phyloP scores from a whole-genome alignment of 2,329 filamentous ascomycete genomes.

The Celoporthe dispersa region DNA sequence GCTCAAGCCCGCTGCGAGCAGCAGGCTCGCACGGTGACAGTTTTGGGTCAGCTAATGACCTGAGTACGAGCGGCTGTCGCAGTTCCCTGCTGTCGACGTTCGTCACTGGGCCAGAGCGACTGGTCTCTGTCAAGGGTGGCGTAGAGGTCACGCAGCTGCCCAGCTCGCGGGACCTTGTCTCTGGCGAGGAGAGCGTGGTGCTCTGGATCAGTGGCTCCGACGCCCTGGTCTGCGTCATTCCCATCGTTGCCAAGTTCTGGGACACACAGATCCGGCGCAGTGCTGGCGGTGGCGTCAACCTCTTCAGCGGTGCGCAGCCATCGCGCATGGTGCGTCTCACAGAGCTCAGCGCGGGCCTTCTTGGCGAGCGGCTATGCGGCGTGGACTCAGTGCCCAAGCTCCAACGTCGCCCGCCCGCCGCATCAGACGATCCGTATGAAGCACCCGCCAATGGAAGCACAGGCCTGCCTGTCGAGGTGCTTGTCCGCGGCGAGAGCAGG shows the following conservation, averaged over 20 bases:
- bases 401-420: conserved; percentile 18
- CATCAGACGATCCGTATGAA: conserved; percentile 28
- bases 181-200: conserved; percentile 58
- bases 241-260: conserved; percentile 61
- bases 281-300: conserved; percentile 52
- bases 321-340: conserved; percentile 60
- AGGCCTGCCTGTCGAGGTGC: conserved; percentile 56
- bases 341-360: conserved; percentile 56
- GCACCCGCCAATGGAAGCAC: conserved; percentile 34
- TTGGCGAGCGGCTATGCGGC: conserved; percentile 61
- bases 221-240: conserved; percentile 59
- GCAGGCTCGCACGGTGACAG: conserved; percentile 43
- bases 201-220: conserved; percentile 62
- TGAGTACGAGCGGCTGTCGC: conserved; percentile 31
- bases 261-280: conserved; percentile 60
- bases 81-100: conserved; percentile 42
- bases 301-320: conserved; percentile 60
- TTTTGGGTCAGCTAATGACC: conserved; percentile 19
- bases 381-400: conserved; percentile 50
- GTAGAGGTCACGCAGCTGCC: conserved; percentile 55
- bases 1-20: conserved; percentile 59
- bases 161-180: conserved; percentile 44
- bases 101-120: conserved; percentile 52
- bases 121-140: conserved; percentile 57
- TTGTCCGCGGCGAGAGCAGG: conserved; percentile 60